Conservation (phyloP, 768 basidiomycete species). For the Psilocybe azurescens region DNA sequence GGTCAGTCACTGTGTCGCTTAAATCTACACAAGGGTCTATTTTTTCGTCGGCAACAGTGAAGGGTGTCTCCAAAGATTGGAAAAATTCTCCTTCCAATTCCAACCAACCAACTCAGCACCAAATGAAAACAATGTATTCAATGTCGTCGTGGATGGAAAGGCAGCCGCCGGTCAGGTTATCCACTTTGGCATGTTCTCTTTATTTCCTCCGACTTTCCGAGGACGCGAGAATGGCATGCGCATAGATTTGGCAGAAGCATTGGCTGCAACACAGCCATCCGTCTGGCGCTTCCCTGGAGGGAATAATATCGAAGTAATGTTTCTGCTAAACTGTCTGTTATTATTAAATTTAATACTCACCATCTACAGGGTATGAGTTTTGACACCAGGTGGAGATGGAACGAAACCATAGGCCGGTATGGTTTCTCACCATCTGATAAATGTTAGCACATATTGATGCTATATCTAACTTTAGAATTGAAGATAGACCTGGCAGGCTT, state of each 20-base stretch:
- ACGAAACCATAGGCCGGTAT: constrained; percentile 57
- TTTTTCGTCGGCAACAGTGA: constrained; percentile 34
- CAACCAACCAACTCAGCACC: constrained; percentile 44
- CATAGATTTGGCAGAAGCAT: constrained; percentile 58
- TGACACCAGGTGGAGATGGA: constrained; percentile 64
- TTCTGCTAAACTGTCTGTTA: background rate
- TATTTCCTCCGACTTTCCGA: constrained; percentile 71
- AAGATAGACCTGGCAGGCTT: constrained; percentile 35
- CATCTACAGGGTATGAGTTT: constrained; percentile 49
- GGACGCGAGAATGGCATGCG: constrained; percentile 61
- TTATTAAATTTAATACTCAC: background rate
- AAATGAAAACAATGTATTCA: constrained; percentile 55
- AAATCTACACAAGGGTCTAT: constrained; percentile 45
- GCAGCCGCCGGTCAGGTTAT: constrained; percentile 45
- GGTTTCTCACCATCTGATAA: constrained; percentile 15
- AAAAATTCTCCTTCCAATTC: constrained; percentile 49
- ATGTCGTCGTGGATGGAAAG: constrained; percentile 52
- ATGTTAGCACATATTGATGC: background rate
- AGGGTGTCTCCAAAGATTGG: constrained; percentile 47
- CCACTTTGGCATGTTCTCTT: constrained; percentile 59
- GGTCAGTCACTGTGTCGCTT: constrained; percentile 42
- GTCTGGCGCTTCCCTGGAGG: constrained; percentile 42
- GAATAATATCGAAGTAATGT: constrained; percentile 41
- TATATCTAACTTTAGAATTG: constrained; percentile 34
- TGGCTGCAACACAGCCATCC: constrained; percentile 47